Percentiles rank a stretch among this genome's conserved stretches.
phyloP scores from a whole-genome alignment of 2,329 filamentous ascomycete species.

The Exophiala viscosa region DNA sequence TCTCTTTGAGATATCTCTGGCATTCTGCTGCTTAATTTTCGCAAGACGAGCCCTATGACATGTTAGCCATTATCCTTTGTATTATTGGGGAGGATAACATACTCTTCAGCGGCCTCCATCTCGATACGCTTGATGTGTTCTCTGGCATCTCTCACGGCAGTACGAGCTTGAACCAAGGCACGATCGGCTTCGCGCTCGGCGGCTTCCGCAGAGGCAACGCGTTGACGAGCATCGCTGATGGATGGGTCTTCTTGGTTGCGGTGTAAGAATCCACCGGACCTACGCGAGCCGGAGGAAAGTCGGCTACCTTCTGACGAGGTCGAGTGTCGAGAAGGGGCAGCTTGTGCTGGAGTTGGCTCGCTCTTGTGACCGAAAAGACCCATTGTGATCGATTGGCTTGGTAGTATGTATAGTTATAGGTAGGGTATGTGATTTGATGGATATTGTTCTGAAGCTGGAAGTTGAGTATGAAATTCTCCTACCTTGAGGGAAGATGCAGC shows the following conservation, averaged over 20 bases:
- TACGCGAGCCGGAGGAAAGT: conserved; percentile 26
- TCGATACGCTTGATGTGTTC: conserved; percentile 63
- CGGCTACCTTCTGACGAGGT: conserved; percentile 11
- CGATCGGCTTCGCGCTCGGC: conserved; percentile 64
- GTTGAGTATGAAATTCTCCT: neutral
- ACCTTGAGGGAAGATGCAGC: neutral
- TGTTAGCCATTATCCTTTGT: conserved; percentile 1
- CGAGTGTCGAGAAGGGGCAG: conserved; percentile 24
- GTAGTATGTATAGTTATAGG: neutral
- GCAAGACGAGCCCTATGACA: conserved; percentile 51
- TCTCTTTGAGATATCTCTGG: conserved; percentile 62
- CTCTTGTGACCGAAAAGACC: conserved; percentile 27
- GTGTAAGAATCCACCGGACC: conserved; percentile 36
- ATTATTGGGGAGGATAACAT: conserved; percentile 15
- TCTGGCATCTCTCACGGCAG: conserved; percentile 59
- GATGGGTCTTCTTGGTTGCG: conserved; percentile 55
- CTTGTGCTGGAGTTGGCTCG: conserved; percentile 16
- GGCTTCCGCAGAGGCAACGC: conserved; percentile 59
- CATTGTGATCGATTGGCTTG: conserved; percentile 11
- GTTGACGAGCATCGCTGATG: conserved; percentile 60
- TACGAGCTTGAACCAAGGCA: conserved; percentile 56
- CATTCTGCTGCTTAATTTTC: conserved; percentile 66
- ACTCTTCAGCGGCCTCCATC: conserved; percentile 62
- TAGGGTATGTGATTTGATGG: neutral
- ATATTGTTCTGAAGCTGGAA: neutral